These are phyloP conservation scores for Alectoria sarmentosa DNA, from an alignment of 495 filamentous ascomycete species.

Conservation along the genomic window DNA sequence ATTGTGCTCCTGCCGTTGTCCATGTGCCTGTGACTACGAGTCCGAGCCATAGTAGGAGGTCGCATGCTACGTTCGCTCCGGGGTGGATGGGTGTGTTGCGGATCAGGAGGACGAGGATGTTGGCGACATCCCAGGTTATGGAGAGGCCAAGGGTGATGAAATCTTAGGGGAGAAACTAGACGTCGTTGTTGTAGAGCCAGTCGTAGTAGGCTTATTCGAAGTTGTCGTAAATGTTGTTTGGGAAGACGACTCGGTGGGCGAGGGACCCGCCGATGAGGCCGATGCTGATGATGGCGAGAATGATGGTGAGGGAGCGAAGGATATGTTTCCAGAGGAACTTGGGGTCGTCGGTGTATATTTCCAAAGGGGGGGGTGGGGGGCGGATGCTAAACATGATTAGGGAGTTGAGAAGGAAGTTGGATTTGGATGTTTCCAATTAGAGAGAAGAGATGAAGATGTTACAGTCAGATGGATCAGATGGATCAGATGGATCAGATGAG, in stretches of 20 bases:
- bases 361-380: background rate
- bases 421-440: background rate
- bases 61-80: constrained; percentile 29
- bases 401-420: background rate
- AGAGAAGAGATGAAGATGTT: background rate
- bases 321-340: constrained; percentile 29
- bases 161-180: constrained; percentile 18
- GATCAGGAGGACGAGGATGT: constrained; percentile 21
- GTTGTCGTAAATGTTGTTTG: background rate
- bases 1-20: constrained; percentile 8
- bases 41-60: constrained; percentile 32
- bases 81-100: constrained; percentile 27
- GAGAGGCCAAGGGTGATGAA: constrained; percentile 27
- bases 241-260: background rate
- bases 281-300: constrained; percentile 27
- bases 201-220: background rate
- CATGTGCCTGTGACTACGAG: constrained; percentile 24
- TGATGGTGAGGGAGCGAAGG: constrained; percentile 26
- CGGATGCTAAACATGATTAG: constrained; percentile 3
- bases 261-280: constrained; percentile 28
- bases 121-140: constrained; percentile 22
- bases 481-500: background rate
- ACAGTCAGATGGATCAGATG: background rate
- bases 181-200: background rate
- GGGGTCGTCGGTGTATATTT: constrained; percentile 6